phyloP scores from a whole-genome alignment of 192 early-diverging fungal genomes.

The Thoreauomyces humboldtii region DNA sequence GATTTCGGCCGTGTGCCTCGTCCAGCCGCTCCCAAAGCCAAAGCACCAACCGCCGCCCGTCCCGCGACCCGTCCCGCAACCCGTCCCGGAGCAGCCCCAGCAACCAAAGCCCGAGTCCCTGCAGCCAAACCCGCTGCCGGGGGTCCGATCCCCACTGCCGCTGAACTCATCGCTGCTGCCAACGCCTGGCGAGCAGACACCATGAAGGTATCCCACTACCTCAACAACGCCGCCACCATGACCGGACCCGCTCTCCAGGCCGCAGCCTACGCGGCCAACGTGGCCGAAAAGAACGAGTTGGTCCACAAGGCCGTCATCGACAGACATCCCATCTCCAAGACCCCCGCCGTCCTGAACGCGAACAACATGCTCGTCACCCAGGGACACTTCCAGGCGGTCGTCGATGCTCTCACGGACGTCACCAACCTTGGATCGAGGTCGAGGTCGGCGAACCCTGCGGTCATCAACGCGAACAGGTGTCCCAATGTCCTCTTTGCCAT shows the following conservation, averaged over 20 bases:
- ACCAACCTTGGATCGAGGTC: background rate
- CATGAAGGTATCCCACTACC: background rate
- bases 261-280: background rate
- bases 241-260: background rate
- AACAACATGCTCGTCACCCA: slow-evolving; percentile 3
- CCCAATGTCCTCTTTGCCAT: background rate
- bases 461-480: background rate
- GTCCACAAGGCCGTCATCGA: background rate
- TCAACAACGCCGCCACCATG: background rate
- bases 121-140: background rate
- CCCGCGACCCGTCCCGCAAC: too few species aligned
- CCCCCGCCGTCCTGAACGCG: background rate
- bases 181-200: background rate
- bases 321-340: background rate
- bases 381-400: background rate
- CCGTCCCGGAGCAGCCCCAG: too few species aligned
- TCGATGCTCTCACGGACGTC: background rate
- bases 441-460: background rate
- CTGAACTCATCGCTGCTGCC: background rate
- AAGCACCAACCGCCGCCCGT: background rate
- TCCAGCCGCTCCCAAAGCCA: too few species aligned
- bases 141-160: background rate
- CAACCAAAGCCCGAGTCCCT: background rate
- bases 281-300: background rate
- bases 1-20: background rate